Evolutionary conservation across 192 early-diverging fungal species (phyloP), one percentile per base, ranked within the genome.

Genomic region (Funneliformis mosseae): DNA sequence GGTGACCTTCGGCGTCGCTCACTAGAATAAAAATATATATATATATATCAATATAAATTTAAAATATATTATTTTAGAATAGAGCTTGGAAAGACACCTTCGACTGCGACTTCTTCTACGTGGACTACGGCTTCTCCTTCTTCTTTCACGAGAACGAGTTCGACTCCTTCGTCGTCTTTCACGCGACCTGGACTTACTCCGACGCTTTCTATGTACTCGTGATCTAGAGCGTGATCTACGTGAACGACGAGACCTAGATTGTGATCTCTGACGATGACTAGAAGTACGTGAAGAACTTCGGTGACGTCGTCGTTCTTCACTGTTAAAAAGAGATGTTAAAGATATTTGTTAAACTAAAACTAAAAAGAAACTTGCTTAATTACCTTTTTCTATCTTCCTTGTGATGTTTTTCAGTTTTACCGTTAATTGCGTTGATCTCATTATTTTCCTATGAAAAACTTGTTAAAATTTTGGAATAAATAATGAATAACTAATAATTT

Each of bases 1-100:
- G 90, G 88, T 45, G 93, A 94, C 80, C 90, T 77, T 62, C 85
- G 78, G 23, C 89, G 83, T 38, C 86, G 81, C 61, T 84, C 76
- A 73, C 80, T 79, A 82, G 50, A 71, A 25, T 38, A 21, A n/a
- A 67, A 69, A 11, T 48, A 45, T 18, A 50, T 61, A 23, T 43
- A 6, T 8, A 81, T 83, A 25, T 16, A 64, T 42, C 25, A 39
- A 14, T 78, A 16, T 5, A 74, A 48, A 4, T 14, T 5, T 33
- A 33, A 33, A 33, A 33, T 33, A 33, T 33, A 33, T 33, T 27
- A 18, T 80, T 7, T 50, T 50, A 55, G 5, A 55, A 5, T 0
- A 55, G 18, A 55, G 6, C 18, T 55, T 21, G 7, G 6, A 6
- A 18, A n/a, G 5, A 50, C 12, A 18, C 18, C 78, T 63, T 18